phyloP scores from a whole-genome alignment of 2,329 filamentous ascomycete species.

The Septoria linicola region DNA sequence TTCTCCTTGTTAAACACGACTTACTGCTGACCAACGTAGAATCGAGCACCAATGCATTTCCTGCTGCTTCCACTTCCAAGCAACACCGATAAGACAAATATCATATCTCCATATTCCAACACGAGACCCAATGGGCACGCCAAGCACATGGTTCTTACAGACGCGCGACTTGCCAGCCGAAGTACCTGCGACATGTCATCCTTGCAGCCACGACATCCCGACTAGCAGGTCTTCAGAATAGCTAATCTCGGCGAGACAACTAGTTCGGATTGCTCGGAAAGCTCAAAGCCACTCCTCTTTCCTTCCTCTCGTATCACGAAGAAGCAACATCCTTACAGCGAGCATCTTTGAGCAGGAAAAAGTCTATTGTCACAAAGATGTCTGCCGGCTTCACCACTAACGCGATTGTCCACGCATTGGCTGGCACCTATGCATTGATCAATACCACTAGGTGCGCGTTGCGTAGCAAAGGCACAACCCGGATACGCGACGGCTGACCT shows the following conservation, averaged over 20 bases:
- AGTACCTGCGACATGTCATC: background rate
- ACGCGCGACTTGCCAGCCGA: too few relatives aligned
- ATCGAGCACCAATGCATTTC: too few relatives aligned
- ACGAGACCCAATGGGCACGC: slow-evolving; percentile 1
- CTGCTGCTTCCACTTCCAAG: too few relatives aligned
- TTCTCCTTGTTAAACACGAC: too few relatives aligned
- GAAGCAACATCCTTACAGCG: background rate
- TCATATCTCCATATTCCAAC: too few relatives aligned
- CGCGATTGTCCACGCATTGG: background rate
- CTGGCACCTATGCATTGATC: slow-evolving; percentile 11
- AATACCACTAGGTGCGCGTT: slow-evolving; percentile 2
- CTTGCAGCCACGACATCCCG: background rate
- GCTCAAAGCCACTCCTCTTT: background rate
- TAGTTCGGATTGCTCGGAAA: background rate
- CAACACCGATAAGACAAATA: too few relatives aligned
- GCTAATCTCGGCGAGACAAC: slow-evolving; percentile 1
- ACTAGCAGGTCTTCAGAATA: background rate
- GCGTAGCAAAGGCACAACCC: too few relatives aligned
- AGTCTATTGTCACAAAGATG: background rate
- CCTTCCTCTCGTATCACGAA: background rate
- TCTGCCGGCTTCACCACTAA: background rate
- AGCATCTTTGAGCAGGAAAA: background rate
- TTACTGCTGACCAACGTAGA: too few relatives aligned
- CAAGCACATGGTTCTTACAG: background rate
- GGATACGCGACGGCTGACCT: background rate